Conservation (phyloP, 2,329 filamentous ascomycete species). For the Ambrosiella xylebori region DNA sequence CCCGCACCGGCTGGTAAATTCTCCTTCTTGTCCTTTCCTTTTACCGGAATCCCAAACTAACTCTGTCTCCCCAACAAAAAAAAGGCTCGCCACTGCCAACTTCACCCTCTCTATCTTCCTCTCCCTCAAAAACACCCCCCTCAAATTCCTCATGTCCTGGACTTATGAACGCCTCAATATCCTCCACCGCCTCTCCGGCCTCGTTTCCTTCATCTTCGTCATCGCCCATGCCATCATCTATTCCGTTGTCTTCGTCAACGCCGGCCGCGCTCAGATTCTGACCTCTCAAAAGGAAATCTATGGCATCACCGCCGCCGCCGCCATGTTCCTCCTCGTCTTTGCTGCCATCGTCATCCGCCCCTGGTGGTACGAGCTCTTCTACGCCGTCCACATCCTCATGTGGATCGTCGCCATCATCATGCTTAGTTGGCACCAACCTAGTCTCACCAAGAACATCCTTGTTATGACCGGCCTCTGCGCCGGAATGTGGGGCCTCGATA, state of each 20-base stretch:
- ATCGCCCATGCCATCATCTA: constrained; percentile 31
- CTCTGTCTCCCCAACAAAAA: too few species aligned
- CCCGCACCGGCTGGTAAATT: constrained; percentile 24
- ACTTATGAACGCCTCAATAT: constrained; percentile 43
- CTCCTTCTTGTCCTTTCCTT: too few species aligned
- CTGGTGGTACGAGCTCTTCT: constrained; percentile 39
- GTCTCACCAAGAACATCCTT: constrained; percentile 25
- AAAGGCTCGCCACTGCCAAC: constrained; percentile 28
- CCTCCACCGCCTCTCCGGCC: constrained; percentile 37
- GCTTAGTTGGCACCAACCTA: constrained; percentile 34
- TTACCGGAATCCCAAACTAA: too few species aligned
- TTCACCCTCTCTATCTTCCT: constrained; percentile 35
- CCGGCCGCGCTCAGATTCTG: constrained; percentile 19
- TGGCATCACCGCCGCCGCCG: constrained; percentile 30
- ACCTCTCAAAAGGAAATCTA: constrained; percentile 25
- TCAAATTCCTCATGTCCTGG: constrained; percentile 33
- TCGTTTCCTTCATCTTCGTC: constrained; percentile 28
- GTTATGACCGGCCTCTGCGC: constrained; percentile 26
- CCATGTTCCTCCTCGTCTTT: constrained; percentile 26
- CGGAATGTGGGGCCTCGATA: constrained; percentile 33
- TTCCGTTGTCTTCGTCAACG: constrained; percentile 23
- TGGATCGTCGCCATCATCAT: constrained; percentile 32
- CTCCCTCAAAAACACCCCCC: constrained; percentile 39
- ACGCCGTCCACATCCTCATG: constrained; percentile 32
- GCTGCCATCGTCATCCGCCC: constrained; percentile 27